Conservation (phyloP, 805 yeast species). For the Kodamaea laetipori region DNA sequence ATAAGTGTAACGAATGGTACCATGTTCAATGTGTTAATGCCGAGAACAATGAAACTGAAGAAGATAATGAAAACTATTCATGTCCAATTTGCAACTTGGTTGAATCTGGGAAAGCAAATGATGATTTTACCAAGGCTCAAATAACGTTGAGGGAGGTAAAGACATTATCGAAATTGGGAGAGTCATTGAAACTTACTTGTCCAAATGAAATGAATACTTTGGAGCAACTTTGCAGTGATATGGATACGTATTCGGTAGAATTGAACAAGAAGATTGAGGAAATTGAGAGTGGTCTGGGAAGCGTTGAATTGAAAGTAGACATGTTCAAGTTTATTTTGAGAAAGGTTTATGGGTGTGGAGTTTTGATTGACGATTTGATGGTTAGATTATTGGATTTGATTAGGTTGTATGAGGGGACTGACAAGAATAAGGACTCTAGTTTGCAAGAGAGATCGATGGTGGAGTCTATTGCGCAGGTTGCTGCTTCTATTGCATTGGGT, state of each 20-base stretch:
- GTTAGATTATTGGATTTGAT: slow-evolving; percentile 18
- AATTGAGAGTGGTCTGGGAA: slow-evolving; percentile 14
- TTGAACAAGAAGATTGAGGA: slow-evolving; percentile 15
- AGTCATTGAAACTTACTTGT: slow-evolving; percentile 23
- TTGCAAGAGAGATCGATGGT: slow-evolving; percentile 5
- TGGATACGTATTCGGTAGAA: slow-evolving; percentile 11
- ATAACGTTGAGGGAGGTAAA: slow-evolving; percentile 4
- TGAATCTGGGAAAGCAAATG: slow-evolving; percentile 19
- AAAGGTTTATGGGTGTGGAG: slow-evolving; percentile 34
- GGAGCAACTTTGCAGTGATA: slow-evolving; percentile 19
- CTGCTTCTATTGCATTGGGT: neutral
- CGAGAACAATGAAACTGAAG: slow-evolving; percentile 11
- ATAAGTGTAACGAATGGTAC: slow-evolving; percentile 70
- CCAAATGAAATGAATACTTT: slow-evolving; percentile 23
- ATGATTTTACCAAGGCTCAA: slow-evolving; percentile 13
- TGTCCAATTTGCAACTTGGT: slow-evolving; percentile 37
- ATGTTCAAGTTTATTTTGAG: slow-evolving; percentile 26
- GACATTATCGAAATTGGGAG: slow-evolving; percentile 16
- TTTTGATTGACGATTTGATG: slow-evolving; percentile 26
- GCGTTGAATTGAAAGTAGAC: slow-evolving; percentile 22
- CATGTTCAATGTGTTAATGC: slow-evolving; percentile 58
- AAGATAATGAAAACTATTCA: slow-evolving; percentile 26
- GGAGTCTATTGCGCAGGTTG: neutral
- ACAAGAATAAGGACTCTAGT: neutral
- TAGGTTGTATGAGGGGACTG: slow-evolving; percentile 12